phyloP scores from a whole-genome alignment of 202 grass and related monocot species.

The Dendrocalamus latiflorus region DNA sequence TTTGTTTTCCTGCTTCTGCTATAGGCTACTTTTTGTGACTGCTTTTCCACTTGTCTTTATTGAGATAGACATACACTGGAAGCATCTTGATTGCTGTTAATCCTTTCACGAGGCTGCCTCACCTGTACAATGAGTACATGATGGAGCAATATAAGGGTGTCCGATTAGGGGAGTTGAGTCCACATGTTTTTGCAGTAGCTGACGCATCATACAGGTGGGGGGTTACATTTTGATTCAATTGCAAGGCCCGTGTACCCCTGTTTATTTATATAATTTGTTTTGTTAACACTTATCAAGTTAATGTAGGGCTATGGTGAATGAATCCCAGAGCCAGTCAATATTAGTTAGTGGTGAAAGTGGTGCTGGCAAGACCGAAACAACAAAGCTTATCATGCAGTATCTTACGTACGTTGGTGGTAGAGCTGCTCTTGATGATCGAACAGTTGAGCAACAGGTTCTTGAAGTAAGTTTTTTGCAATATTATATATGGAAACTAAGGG shows the following conservation, averaged over 20 bases:
- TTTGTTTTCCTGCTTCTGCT: slow-evolving; percentile 17
- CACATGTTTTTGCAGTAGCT: slow-evolving; percentile 98
- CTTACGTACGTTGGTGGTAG: slow-evolving; percentile 89
- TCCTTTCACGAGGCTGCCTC: slow-evolving; percentile 88
- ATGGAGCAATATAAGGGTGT: slow-evolving; percentile 96
- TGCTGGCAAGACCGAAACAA: slow-evolving; percentile 97
- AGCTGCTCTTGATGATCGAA: slow-evolving; percentile 78
- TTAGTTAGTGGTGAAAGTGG: slow-evolving; percentile 99
- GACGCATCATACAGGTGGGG: slow-evolving; percentile 85
- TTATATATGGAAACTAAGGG: background rate
- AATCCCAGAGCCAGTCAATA: slow-evolving; percentile 80
- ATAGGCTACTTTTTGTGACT: slow-evolving; percentile 8
- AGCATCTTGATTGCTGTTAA: slow-evolving; percentile 98
- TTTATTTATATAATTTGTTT: background rate
- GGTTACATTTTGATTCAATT: slow-evolving; percentile 18
- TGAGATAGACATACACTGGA: slow-evolving; percentile 85
- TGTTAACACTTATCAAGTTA: slow-evolving; percentile 9
- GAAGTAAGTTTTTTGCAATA: slow-evolving; percentile 64
- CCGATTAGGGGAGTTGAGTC: slow-evolving; percentile 83
- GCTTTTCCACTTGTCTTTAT: slow-evolving; percentile 22
- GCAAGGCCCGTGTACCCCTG: background rate
- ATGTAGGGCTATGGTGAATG: slow-evolving; percentile 89
- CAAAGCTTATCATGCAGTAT: slow-evolving; percentile 98
- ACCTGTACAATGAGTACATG: slow-evolving; percentile 97
- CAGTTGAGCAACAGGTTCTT: slow-evolving; percentile 92